Evolutionary conservation across 164 flowering plant species (phyloP).

Genomic region (Protea cynaroides): DNA sequence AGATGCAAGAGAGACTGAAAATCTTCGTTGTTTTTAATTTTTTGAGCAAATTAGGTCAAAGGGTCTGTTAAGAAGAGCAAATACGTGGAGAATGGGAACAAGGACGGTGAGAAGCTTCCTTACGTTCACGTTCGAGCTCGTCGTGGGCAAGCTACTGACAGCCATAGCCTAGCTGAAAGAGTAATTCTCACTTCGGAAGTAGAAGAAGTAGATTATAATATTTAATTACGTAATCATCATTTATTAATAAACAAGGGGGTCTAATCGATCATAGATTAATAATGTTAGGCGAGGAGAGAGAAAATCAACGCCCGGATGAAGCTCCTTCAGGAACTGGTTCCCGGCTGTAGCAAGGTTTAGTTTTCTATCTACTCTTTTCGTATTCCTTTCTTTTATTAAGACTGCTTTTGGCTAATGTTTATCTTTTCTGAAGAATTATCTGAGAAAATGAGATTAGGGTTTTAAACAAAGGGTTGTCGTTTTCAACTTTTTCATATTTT

Average conservation of each 20-base stretch:
- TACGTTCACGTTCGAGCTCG: slow-evolving; percentile 94
- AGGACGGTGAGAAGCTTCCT: slow-evolving; percentile 68
- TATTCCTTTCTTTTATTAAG: too few relatives aligned
- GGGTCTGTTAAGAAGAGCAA: slow-evolving; percentile 51
- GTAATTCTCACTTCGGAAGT: slow-evolving; percentile 36
- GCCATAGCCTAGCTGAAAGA: slow-evolving; percentile 94
- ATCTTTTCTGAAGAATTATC: too few relatives aligned
- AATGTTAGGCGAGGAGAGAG: slow-evolving; percentile 82
- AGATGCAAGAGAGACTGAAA: background rate
- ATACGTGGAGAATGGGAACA: slow-evolving; percentile 26
- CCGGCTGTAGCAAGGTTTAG: slow-evolving; percentile 90
- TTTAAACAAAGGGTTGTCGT: too few relatives aligned
- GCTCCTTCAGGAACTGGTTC: slow-evolving; percentile 89
- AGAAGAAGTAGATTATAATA: background rate
- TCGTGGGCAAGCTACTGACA: slow-evolving; percentile 91
- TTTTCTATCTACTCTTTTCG: background rate
- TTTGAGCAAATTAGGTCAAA: slow-evolving; percentile 37
- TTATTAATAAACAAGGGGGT: background rate
- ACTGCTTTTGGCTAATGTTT: too few relatives aligned
- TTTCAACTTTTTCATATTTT: slow-evolving; percentile 1
- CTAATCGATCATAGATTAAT: slow-evolving; percentile 1
- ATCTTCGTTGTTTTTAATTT: too few relatives aligned
- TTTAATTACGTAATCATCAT: slow-evolving; percentile 1
- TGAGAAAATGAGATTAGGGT: too few relatives aligned
- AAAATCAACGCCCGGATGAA: slow-evolving; percentile 93